Evolutionary conservation across 2,329 filamentous ascomycete genomes (phyloP), one percentile per base, ranked within the genome.

Genomic region (Plectosphaerella sp.): DNA sequence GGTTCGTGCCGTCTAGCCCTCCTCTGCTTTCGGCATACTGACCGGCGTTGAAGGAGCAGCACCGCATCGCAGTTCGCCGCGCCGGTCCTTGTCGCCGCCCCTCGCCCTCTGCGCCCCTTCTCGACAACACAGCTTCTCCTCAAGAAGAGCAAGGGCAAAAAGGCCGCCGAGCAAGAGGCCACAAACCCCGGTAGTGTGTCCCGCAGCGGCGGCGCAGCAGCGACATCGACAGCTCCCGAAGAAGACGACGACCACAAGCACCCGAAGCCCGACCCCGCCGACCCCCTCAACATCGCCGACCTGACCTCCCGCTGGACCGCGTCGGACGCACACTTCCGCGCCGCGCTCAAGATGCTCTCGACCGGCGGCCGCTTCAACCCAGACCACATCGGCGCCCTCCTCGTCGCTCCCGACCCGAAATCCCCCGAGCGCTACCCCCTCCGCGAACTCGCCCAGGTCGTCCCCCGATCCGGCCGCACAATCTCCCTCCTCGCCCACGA

Each of bases 401-500:
- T 63, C 24, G 72, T 81, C 33, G 56, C 59, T 47, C 62, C 67
- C 15, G 62, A 68, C 63, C 61, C 63, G 47, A 58, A 58, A 42
- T 47, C 52, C 48, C 48, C 50, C 14, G 42, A 45, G n/a, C 41
- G 61, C n/a, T 80, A 74, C 59, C 76, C 78, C 35, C 72, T 83
- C n/a, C 71, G 72, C 51, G 79, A 83, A 64, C 72, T 83, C 33
- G 79, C 78, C 24, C 74, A 79, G 63, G 70, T 83, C 5, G 74
- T 81, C 20, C 76, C 78, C 50, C 75, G 67, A 9, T 70, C 71
- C 6, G 70, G 69, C 2, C 67, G 72, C 50, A 65, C 67, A 28
- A 65, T 75, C 39, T 71, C 69, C 7, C 69, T 75, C 11, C 67
- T 75, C 46, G 67, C 72, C 52, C 67, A 73, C 61, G 71, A 74